Evolutionary conservation across 352 stramenopile genomes (phyloP).

Genomic region (Lagenidium sp.): DNA sequence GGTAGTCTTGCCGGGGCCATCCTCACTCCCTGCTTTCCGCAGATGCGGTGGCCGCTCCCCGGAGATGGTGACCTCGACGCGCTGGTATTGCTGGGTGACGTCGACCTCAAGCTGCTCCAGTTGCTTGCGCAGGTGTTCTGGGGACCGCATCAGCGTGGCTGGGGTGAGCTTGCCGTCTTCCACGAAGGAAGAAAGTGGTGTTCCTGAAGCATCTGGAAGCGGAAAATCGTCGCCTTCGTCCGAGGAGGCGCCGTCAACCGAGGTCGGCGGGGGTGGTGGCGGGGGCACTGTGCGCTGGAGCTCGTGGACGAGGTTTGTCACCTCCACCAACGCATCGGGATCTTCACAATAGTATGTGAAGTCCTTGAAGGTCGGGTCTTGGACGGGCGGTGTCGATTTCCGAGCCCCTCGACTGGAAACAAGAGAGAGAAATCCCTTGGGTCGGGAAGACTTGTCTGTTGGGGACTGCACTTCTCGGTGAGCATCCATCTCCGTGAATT

Average conservation of each 20-base stretch:
- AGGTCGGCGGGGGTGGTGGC: slow-evolving; percentile 24
- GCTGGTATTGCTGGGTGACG: slow-evolving; percentile 63
- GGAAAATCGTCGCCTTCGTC: background rate
- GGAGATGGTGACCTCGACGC: slow-evolving; percentile 74
- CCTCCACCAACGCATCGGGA: slow-evolving; percentile 74
- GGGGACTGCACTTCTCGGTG: slow-evolving; percentile 75
- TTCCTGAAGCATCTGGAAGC: slow-evolving; percentile 33
- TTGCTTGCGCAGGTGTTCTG: slow-evolving; percentile 50
- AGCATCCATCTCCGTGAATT: slow-evolving; percentile 83
- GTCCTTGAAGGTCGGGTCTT: slow-evolving; percentile 86
- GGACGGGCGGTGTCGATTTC: slow-evolving; percentile 66
- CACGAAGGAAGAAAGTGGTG: slow-evolving; percentile 76
- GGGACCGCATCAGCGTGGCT: slow-evolving; percentile 12
- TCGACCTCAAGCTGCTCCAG: slow-evolving; percentile 57
- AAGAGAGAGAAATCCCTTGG: slow-evolving; percentile 78
- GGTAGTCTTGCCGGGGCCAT: background rate
- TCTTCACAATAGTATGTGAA: slow-evolving; percentile 89
- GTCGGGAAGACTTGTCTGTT: slow-evolving; percentile 70
- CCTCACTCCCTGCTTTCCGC: slow-evolving; percentile 4
- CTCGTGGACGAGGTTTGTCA: slow-evolving; percentile 73
- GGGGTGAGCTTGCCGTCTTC: slow-evolving; percentile 57
- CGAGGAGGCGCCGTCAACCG: slow-evolving; percentile 10
- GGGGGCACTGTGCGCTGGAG: slow-evolving; percentile 43
- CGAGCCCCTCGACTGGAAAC: slow-evolving; percentile 55
- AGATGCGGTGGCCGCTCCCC: slow-evolving; percentile 44